Base-by-base conservation (phyloP, 768 basidiomycete species). In the Boletus sensibilis region DNA sequence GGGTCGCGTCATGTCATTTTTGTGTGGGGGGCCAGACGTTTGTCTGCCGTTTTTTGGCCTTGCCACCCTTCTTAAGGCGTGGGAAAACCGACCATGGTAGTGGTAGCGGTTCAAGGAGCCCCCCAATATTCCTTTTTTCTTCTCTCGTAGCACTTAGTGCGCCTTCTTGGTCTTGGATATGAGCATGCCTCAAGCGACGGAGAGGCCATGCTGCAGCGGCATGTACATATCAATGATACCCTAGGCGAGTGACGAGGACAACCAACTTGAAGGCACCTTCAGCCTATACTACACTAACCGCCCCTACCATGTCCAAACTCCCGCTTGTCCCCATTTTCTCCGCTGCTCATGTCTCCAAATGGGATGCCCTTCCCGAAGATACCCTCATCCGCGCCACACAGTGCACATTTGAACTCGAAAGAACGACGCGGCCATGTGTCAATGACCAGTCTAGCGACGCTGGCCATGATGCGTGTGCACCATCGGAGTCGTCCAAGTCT, bases 311-410 rank as follows among this genome's bases (percentile, higher is more conserved):
- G 65, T 64, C 65, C 48, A 48, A 50, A n/a, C 35, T 61, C 13
- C 42, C 61, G 6, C 42, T 68, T n/a, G 49, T 44, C 3, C 64
- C 72, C 18, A 56, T 73, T 46, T 69, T 74, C 46, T 74, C 72
- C 3, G 72, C 72, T 20, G 64, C 72, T 8, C 73, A 74, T 31
- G 11, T 58, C 43, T 59, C 68, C 25, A 64, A 59, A 49, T 71
- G 67, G 69, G 67, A 64, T 18, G 11, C 55, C 5, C 45, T 68
- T 40, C 50, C 58, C 5, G 38, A 53, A 45, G 58, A 50, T 13
- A 25, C 49, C 20, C 8, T 37, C 35, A 9, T 12, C 27, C 20
- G 20, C 7, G 10, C 23, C 18, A 39, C 42, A 10, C 43, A 47
- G 12, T 40, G 41, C n/a, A 27, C 20, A 43, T 27, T 49, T n/a